These are phyloP conservation scores for Aureobasidium sp. DNA, from an alignment of 2,329 filamentous ascomycete species.

Conservation along the genomic window DNA sequence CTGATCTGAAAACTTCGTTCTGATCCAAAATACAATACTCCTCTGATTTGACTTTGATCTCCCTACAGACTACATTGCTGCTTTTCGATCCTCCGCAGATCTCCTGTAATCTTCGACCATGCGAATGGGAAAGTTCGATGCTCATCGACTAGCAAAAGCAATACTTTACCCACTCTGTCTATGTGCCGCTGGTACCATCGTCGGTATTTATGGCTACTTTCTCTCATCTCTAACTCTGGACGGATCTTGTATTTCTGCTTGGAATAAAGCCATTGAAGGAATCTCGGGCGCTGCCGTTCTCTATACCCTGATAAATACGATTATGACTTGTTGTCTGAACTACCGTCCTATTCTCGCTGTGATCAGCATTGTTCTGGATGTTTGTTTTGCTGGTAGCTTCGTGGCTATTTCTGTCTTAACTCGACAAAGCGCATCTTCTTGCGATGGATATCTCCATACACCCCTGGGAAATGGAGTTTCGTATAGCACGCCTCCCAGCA, in stretches of 20 bases:
- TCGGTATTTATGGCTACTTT: constrained; percentile 81
- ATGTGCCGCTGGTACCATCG: constrained; percentile 74
- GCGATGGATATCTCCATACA: constrained; percentile 70
- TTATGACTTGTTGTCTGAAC: constrained; percentile 83
- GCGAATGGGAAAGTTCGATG: too few relatives aligned
- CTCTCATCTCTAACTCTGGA: constrained; percentile 76
- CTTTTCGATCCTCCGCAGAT: too few relatives aligned
- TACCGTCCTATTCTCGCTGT: constrained; percentile 78
- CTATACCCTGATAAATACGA: constrained; percentile 76
- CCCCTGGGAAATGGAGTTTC: constrained; percentile 69
- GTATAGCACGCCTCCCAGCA: constrained; percentile 38
- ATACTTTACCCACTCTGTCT: constrained; percentile 80
- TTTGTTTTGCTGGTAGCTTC: constrained; percentile 80
- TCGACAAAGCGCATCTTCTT: constrained; percentile 71
- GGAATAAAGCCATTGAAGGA: constrained; percentile 65
- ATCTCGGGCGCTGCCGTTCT: constrained; percentile 79
- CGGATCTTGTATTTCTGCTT: constrained; percentile 66
- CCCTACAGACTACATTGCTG: too few relatives aligned
- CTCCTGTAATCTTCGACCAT: too few relatives aligned
- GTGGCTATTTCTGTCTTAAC: constrained; percentile 85
- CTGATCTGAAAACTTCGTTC: too few relatives aligned
- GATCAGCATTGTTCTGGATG: constrained; percentile 78
- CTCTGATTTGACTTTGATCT: too few relatives aligned
- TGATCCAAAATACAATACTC: too few relatives aligned
- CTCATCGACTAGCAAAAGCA: constrained; percentile 42